Evolutionary conservation across 192 early-diverging fungal species (phyloP).

Genomic region (Phycomyces blakesleeanus): DNA sequence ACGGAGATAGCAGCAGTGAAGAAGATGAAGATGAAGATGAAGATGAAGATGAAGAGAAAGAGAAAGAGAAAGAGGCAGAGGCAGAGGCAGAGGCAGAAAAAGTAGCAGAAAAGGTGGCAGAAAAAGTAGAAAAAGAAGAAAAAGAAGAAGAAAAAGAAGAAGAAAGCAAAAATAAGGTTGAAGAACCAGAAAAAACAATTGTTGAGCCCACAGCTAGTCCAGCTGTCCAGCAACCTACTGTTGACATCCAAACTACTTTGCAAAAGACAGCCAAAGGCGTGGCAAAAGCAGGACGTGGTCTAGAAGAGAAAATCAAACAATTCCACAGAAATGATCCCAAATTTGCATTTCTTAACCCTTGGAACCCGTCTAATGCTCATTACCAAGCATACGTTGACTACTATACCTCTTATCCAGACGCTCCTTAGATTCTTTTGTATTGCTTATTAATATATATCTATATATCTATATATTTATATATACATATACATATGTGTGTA

Average conservation of each 20-base stretch:
- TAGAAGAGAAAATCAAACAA: slow-evolving; percentile 42
- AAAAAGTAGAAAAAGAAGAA: too few relatives aligned
- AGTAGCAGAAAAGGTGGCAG: too few relatives aligned
- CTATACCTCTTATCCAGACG: not conserved
- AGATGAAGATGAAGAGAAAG: not conserved
- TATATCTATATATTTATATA: too few relatives aligned
- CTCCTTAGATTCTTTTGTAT: not conserved
- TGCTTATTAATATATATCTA: slow-evolving; percentile 3
- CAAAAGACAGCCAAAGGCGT: slow-evolving; percentile 39
- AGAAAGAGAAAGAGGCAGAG: not conserved
- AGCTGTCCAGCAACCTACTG: too few relatives aligned
- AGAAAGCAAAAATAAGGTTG: too few relatives aligned
- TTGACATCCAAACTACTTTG: too few relatives aligned
- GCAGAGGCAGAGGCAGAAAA: not conserved
- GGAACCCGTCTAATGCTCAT: slow-evolving; percentile 44
- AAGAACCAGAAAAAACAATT: too few relatives aligned
- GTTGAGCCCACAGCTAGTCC: too few relatives aligned
- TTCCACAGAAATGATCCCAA: slow-evolving; percentile 40
- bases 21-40: slow-evolving; percentile 17
- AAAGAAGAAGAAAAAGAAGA: too few relatives aligned
- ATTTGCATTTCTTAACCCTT: slow-evolving; percentile 49
- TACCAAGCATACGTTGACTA: slow-evolving; percentile 26
- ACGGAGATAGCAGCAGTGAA: slow-evolving; percentile 34
- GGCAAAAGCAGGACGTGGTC: slow-evolving; percentile 33
- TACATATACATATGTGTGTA: too few relatives aligned